These are phyloP conservation scores for Ustilago nuda DNA, from an alignment of 1,284 basidiomycete genomes.

Conservation along the genomic window DNA sequence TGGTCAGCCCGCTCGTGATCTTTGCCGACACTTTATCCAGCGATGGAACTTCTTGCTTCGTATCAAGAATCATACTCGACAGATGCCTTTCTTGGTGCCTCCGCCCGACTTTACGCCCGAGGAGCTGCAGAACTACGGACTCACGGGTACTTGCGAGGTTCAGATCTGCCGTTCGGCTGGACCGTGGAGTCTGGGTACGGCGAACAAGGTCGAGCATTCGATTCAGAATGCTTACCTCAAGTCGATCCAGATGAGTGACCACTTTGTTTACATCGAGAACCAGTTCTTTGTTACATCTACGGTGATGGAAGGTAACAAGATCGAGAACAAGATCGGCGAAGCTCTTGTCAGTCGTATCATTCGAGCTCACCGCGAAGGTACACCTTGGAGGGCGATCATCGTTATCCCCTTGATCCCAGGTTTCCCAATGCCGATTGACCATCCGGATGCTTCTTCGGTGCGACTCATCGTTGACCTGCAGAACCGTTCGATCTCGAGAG, in stretches of 20 bases:
- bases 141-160: constrained; percentile 95
- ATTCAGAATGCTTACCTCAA: constrained; percentile 91
- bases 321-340: constrained; percentile 95
- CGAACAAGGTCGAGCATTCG: constrained; percentile 86
- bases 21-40: constrained; percentile 94
- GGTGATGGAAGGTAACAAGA: constrained; percentile 82
- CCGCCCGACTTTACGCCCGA: constrained; percentile 89
- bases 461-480: constrained; percentile 69
- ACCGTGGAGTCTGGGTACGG: constrained; percentile 94
- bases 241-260: constrained; percentile 95
- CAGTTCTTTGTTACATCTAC: constrained; percentile 99
- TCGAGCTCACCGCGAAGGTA: constrained; percentile 83
- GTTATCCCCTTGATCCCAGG: constrained; percentile 93
- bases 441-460: constrained; percentile 89
- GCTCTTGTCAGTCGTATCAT: constrained; percentile 92
- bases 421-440: constrained; percentile 92
- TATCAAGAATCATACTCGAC: constrained; percentile 80
- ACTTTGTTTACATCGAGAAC: constrained; percentile 79
- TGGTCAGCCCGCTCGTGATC: constrained; percentile 93
- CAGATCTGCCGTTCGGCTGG: constrained; percentile 96
- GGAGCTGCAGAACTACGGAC: constrained; percentile 82
- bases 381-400: constrained; percentile 90
- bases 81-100: constrained; percentile 94
- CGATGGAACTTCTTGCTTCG: constrained; percentile 73
- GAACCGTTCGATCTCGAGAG: constrained; percentile 89